A percentile compares a stretch with the other conserved stretches of the same genome.
phyloP scores from a whole-genome alignment of 345 rosid genomes.

The Citrus mangshanensis region DNA sequence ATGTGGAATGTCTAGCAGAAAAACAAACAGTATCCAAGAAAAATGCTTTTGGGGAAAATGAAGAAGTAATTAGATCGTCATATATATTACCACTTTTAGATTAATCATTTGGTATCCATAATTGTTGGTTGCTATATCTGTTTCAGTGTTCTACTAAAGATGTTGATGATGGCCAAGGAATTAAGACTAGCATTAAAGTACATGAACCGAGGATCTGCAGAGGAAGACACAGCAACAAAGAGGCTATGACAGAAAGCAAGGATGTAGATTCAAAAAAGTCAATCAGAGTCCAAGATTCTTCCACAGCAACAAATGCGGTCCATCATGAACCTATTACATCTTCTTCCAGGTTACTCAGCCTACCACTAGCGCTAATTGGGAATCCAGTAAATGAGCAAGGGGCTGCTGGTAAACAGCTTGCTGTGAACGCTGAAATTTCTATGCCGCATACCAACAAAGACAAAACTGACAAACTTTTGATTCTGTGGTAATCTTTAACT shows the following conservation, averaged over 20 bases:
- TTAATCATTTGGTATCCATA: not conserved
- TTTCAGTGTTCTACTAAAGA: not conserved
- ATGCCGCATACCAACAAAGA: not conserved
- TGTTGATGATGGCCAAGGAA: not conserved
- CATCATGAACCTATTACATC: not conserved
- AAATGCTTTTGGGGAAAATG: not conserved
- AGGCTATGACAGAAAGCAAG: not conserved
- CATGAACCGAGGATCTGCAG: not conserved
- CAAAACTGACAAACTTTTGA: slow-evolving; percentile 7
- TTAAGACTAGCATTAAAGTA: not conserved
- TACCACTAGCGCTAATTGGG: not conserved
- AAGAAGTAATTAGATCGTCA: not conserved
- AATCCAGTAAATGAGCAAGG: slow-evolving; percentile 4
- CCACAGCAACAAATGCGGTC: not conserved
- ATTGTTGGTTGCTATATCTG: not conserved
- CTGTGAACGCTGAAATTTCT: not conserved
- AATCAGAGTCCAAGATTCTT: not conserved
- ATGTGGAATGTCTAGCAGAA: not conserved
- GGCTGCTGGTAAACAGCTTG: not conserved
- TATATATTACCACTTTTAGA: not conserved
- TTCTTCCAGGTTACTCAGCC: not conserved
- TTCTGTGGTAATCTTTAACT: slow-evolving; percentile 6
- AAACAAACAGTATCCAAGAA: not conserved
- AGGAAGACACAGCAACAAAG: not conserved
- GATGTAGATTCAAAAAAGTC: not conserved